Evolutionary conservation across 2,329 filamentous ascomycete species (phyloP).

Genomic region (Zalaria sp.): DNA sequence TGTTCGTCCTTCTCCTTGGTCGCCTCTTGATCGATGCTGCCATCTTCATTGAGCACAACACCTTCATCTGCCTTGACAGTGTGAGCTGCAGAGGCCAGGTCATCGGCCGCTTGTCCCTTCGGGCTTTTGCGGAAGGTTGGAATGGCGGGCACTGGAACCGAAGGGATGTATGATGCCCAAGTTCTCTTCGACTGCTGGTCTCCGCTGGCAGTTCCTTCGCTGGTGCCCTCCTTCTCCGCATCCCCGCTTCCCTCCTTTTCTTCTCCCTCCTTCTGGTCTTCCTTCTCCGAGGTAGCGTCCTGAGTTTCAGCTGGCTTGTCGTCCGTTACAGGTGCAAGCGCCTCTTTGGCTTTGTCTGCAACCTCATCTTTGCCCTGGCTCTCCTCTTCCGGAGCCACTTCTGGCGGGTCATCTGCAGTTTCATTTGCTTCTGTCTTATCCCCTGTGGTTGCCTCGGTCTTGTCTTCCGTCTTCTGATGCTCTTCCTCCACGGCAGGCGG

Average conservation of each 20-base stretch:
- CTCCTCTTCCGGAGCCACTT: constrained; percentile 10
- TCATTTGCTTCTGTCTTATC: not conserved
- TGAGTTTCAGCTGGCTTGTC: constrained; percentile 8
- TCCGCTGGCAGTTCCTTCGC: constrained; percentile 11
- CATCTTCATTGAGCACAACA: constrained; percentile 21
- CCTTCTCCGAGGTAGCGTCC: constrained; percentile 9
- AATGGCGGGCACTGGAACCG: constrained; percentile 5
- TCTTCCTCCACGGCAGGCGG: constrained; percentile 6
- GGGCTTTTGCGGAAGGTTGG: constrained; percentile 1
- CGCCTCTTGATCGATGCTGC: constrained; percentile 21
- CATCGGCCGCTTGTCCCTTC: constrained; percentile 16
- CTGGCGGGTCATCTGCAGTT: constrained; percentile 8
- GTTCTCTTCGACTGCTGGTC: constrained; percentile 21
- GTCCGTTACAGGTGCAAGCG: no score
- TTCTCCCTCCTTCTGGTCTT: constrained; percentile 5
- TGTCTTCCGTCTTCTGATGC: constrained; percentile 5
- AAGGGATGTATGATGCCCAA: constrained; percentile 20
- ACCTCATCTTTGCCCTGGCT: no score
- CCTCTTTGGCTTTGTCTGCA: no score
- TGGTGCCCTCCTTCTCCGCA: constrained; percentile 13
- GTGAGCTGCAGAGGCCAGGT: constrained; percentile 19
- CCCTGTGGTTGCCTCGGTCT: not conserved
- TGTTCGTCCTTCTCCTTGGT: constrained; percentile 42
- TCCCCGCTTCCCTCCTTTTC: constrained; percentile 1
- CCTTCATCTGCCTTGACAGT: constrained; percentile 17